Evolutionary conservation across 2,329 filamentous ascomycete species (phyloP), one percentile per base, ranked within the genome.

Genomic region (Talaromyces sp.): DNA sequence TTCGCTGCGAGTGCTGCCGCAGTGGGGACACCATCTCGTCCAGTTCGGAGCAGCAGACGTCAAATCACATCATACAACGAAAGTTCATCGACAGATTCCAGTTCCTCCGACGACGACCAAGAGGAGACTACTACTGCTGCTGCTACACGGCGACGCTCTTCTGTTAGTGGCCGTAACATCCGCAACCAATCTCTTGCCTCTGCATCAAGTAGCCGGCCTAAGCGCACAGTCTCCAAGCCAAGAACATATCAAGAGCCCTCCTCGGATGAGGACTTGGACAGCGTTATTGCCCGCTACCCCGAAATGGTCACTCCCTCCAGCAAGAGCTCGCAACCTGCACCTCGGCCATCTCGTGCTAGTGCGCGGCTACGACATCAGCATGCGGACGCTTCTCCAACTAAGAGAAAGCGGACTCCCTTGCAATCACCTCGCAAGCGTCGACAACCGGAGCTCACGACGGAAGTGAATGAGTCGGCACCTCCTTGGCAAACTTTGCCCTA

Each of bases 401-500:
- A 63, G 17, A 63, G 59, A 51, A 58, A 65, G 7, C 66, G 64
- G 41, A n/a, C 57, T 50, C 33, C 57, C 9, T 33, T 33, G 11
- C 56, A 28, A 45, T 64, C 45, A 39, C 62, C 50, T 51, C 55
- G 50, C 51, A 63, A 60, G 58, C 51, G 37, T 41, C 61, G 45
- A 39, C 53, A 48, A 43, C 48, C 22, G n/a, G 50, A 54, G 10
- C 31, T 19, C 35, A 62, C 66, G 3, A 51, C 48, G 2, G 37
- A 37, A 13, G 45, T 46, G 21, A 57, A 40, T 59, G 65, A 75
- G 6, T 64, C 73, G 4, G 80, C 83, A 50, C 82, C 82, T 13
- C 73, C 80, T 39, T 89, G 83, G 83, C 76, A 79, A 58, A 79
- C 77, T 21, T 78, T 91, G 21, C 85, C 87, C 1, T 89, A 91